Evolutionary conservation across 441 rosid genomes (phyloP).

Genomic region (Rhodomyrtus psidioides): DNA sequence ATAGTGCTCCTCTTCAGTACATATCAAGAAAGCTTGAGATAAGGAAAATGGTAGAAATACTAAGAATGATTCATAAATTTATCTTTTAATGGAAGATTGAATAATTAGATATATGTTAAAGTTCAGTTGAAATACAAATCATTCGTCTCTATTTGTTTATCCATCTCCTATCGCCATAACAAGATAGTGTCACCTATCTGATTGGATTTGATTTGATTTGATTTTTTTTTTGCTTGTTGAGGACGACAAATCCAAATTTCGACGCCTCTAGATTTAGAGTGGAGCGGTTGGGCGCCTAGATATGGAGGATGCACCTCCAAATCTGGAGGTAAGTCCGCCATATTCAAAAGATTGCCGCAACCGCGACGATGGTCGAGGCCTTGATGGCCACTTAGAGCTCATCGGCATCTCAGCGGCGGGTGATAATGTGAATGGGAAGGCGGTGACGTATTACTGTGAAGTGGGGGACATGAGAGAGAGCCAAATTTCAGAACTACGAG

Average conservation of each 20-base stretch:
- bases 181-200: neutral
- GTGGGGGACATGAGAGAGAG: no score
- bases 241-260: neutral
- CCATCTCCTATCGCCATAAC: neutral
- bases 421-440: neutral
- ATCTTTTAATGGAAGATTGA: neutral
- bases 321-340: neutral
- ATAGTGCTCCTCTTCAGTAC: neutral
- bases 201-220: no score
- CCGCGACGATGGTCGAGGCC: fast-evolving
- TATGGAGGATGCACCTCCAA: neutral
- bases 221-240: neutral
- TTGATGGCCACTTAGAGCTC: neutral
- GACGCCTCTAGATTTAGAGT: neutral
- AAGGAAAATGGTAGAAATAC: neutral
- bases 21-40: neutral
- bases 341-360: neutral
- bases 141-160: neutral
- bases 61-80: neutral
- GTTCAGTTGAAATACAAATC: neutral
- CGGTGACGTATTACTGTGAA: no score
- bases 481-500: no score
- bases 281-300: neutral
- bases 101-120: neutral
- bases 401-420: fast-evolving